phyloP scores from a whole-genome alignment of 306 rosid genomes.

The Trichosanthes truncata region DNA sequence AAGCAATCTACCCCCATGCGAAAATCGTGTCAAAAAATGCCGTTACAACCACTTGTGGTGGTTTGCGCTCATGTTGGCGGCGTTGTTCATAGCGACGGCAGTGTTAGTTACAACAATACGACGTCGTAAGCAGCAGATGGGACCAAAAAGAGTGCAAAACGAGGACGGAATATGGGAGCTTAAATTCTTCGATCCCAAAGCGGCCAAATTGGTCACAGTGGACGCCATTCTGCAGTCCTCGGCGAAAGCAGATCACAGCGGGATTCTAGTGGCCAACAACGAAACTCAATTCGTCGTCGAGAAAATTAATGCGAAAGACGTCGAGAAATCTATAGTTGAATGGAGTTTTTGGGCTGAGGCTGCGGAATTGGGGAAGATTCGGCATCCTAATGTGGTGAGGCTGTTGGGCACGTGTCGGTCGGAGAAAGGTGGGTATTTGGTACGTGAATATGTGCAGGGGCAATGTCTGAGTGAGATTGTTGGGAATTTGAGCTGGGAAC shows the following conservation, averaged over 20 bases:
- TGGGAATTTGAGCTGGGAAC: conserved; percentile 49
- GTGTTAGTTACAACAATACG: conserved; percentile 9
- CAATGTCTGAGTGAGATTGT: conserved; percentile 28
- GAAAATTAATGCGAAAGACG: conserved; percentile 20
- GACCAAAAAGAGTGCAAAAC: conserved; percentile 34
- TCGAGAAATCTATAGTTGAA: conserved; percentile 20
- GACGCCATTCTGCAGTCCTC: conserved; percentile 35
- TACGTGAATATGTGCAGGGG: conserved; percentile 39
- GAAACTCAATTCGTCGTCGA: conserved; percentile 40
- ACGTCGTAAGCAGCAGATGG: conserved; percentile 21
- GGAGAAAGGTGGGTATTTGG: conserved; percentile 44
- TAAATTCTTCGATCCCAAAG: conserved; percentile 38
- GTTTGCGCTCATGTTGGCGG: neutral
- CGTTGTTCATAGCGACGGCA: neutral
- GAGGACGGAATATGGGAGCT: conserved; percentile 62
- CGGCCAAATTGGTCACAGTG: conserved; percentile 25
- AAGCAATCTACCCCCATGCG: conserved; percentile 56
- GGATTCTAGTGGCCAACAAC: conserved; percentile 27
- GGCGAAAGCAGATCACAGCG: conserved; percentile 27
- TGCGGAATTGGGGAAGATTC: conserved; percentile 34
- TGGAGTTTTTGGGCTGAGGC: conserved; percentile 41
- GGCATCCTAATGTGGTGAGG: conserved; percentile 45
- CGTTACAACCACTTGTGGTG: conserved; percentile 22
- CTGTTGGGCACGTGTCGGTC: conserved; percentile 46
- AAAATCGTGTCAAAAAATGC: conserved; percentile 7